Evolutionary conservation across 805 yeast genomes (phyloP).

Genomic region (Lipomyces mesembrius): DNA sequence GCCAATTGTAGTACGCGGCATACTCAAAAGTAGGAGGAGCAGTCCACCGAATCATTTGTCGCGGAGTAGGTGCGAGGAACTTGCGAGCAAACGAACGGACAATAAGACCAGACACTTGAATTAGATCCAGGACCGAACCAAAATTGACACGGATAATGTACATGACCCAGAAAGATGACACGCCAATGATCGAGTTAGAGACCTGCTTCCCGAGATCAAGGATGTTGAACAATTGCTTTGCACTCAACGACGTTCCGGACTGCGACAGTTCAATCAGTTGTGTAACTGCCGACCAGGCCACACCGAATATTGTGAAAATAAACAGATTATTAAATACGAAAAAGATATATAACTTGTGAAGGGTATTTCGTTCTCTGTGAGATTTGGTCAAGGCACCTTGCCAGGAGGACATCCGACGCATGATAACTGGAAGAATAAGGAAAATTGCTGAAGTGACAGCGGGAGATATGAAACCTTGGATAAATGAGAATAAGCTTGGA

Average conservation of each 20-base stretch:
- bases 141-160: constrained; percentile 45
- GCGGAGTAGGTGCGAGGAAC: constrained; percentile 45
- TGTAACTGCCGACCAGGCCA: constrained; percentile 47
- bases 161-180: constrained; percentile 51
- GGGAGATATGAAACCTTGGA: constrained; percentile 50
- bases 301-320: constrained; percentile 48
- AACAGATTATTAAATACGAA: constrained; percentile 49
- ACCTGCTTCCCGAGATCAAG: constrained; percentile 45
- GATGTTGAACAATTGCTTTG: constrained; percentile 41
- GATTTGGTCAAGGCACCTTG: constrained; percentile 48
- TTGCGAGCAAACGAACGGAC: constrained; percentile 39
- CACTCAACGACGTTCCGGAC: constrained; percentile 29
- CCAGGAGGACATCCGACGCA: constrained; percentile 47
- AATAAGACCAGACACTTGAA: constrained; percentile 43
- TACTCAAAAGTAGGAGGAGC: constrained; percentile 47
- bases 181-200: constrained; percentile 46
- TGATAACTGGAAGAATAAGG: constrained; percentile 45
- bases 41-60: constrained; percentile 41
- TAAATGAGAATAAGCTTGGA: constrained; percentile 43
- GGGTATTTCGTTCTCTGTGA: constrained; percentile 48
- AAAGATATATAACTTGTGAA: constrained; percentile 47
- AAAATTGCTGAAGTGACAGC: constrained; percentile 45
- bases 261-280: constrained; percentile 41
- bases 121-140: constrained; percentile 42
- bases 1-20: constrained; percentile 45